These are phyloP conservation scores for Hyphodiscus sp. DNA, from an alignment of 2,329 filamentous ascomycete species.

Conservation along the genomic window DNA sequence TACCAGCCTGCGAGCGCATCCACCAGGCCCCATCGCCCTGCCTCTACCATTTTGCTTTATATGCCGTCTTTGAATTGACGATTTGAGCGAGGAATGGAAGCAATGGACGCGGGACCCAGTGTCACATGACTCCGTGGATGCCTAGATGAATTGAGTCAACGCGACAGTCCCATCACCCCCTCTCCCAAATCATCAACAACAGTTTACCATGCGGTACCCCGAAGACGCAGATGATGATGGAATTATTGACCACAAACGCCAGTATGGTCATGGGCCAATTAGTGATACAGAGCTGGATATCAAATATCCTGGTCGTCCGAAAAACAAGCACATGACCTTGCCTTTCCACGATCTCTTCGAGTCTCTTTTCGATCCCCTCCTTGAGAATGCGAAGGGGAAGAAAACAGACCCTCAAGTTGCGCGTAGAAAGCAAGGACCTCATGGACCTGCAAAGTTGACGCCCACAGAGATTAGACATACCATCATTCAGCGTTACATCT, in stretches of 20 bases:
- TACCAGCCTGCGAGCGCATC: too few species aligned
- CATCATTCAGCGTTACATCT: slow-evolving; percentile 82
- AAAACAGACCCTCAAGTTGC: slow-evolving; percentile 43
- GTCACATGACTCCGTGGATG: too few species aligned
- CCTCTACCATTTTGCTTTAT: too few species aligned
- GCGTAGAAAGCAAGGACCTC: slow-evolving; percentile 52
- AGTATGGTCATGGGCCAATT: slow-evolving; percentile 39
- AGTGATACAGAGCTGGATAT: slow-evolving; percentile 22
- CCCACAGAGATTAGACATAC: slow-evolving; percentile 72
- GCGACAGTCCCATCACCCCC: too few species aligned
- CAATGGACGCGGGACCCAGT: too few species aligned
- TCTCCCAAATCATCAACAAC: not conserved
- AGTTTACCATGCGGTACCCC: not conserved
- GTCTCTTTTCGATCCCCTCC: slow-evolving; percentile 73
- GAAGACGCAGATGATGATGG: slow-evolving; percentile 20
- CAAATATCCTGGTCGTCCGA: slow-evolving; percentile 70
- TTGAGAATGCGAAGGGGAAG: slow-evolving; percentile 62
- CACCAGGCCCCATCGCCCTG: too few species aligned
- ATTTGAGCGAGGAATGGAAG: too few species aligned
- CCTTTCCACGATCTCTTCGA: slow-evolving; percentile 75
- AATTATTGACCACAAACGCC: slow-evolving; percentile 37
- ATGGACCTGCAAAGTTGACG: slow-evolving; percentile 51
- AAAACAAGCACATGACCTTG: slow-evolving; percentile 71
- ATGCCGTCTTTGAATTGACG: too few species aligned
- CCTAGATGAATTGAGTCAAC: too few species aligned